Evolutionary conservation across 345 rosid genomes (phyloP).

Genomic region (Ailanthus altissimus): DNA sequence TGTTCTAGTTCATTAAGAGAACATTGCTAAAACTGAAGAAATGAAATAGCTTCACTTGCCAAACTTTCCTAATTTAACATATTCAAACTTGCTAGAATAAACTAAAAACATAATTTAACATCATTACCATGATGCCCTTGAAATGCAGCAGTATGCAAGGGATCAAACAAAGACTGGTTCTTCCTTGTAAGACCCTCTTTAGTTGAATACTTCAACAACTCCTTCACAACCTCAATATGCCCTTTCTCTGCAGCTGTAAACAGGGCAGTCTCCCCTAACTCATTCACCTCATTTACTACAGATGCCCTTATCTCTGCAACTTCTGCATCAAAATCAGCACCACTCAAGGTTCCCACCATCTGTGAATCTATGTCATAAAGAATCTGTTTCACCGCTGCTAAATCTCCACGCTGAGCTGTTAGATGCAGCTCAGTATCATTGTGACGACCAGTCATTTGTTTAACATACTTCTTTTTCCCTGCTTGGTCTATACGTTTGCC

Average conservation of each 20-base stretch:
- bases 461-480: conserved; percentile 86
- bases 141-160: conserved; percentile 82
- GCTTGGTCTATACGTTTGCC: conserved; percentile 95
- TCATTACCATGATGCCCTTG: conserved; percentile 88
- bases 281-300: conserved; percentile 89
- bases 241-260: conserved; percentile 93
- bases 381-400: conserved; percentile 70
- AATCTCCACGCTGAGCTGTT: conserved; percentile 86
- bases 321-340: conserved; percentile 70
- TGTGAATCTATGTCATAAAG: conserved; percentile 71
- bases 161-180: conserved; percentile 77
- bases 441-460: conserved; percentile 90
- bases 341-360: conserved; percentile 66
- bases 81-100: neutral
- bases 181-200: conserved; percentile 75
- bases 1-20: neutral
- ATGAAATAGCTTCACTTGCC: neutral
- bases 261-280: conserved; percentile 85
- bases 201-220: conserved; percentile 75
- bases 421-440: conserved; percentile 87
- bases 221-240: conserved; percentile 83
- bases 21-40: neutral
- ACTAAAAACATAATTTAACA: conserved; percentile 10
- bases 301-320: conserved; percentile 82
- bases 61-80: neutral